Evolutionary conservation across 2,329 filamentous ascomycete species (phyloP).

Genomic region (Hysterium pulicare): DNA sequence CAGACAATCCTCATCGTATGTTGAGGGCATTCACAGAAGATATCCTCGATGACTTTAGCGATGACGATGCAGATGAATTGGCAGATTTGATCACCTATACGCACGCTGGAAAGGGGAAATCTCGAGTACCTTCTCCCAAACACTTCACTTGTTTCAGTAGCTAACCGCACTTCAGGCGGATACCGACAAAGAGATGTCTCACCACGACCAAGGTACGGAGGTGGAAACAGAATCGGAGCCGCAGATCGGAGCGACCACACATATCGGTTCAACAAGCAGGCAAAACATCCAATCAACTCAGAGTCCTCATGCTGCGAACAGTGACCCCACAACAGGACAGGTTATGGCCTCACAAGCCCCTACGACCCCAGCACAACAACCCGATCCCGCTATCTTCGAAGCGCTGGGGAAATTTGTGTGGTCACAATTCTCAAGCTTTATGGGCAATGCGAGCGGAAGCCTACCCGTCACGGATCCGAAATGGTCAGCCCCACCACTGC

Average conservation of each 20-base stretch:
- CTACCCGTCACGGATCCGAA: conserved; percentile 20
- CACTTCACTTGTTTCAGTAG: not conserved
- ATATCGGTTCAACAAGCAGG: not conserved
- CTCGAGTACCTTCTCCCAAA: not conserved
- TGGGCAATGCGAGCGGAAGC: conserved; percentile 11
- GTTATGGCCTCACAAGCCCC: not conserved
- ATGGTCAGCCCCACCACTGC: conserved; percentile 1
- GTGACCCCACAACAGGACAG: not conserved
- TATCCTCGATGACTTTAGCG: not conserved
- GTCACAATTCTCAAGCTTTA: conserved; percentile 1
- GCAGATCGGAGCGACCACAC: not conserved
- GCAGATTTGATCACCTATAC: too few relatives aligned
- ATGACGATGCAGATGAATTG: conserved; percentile 1
- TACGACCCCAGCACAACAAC: not conserved
- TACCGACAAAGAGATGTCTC: too few relatives aligned
- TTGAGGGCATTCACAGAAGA: conserved; percentile 21
- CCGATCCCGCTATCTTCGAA: conserved; percentile 3
- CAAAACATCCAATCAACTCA: not conserved
- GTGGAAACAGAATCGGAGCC: too few relatives aligned
- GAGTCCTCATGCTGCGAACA: not conserved
- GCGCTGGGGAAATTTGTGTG: conserved; percentile 1
- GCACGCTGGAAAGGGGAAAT: too few relatives aligned
- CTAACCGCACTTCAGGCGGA: not conserved
- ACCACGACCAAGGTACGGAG: not conserved
- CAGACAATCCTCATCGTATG: conserved; percentile 9